A percentile compares a stretch with the other conserved stretches of the same genome.
Conservation (phyloP, 768 basidiomycete species). For the Mrakia hoshinonis region DNA sequence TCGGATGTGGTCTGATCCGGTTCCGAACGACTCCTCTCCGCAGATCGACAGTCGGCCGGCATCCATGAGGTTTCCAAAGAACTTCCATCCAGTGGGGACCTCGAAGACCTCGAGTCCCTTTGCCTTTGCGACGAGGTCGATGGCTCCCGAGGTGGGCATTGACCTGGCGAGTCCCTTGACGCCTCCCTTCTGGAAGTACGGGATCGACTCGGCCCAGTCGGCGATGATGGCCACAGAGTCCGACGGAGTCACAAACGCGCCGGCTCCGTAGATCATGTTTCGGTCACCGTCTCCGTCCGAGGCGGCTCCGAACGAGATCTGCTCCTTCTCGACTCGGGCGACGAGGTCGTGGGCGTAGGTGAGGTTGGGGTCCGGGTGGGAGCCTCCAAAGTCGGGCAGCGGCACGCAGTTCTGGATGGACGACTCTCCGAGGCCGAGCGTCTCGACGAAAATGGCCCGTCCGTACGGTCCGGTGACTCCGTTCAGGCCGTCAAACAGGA, state of each 20-base stretch:
- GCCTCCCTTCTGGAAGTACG: slow-evolving; percentile 50
- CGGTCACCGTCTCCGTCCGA: slow-evolving; percentile 96
- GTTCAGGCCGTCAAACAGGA: slow-evolving; percentile 91
- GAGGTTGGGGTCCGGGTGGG: slow-evolving; percentile 96
- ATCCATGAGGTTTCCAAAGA: slow-evolving; percentile 99
- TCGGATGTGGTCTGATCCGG: slow-evolving; percentile 98
- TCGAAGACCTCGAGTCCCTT: slow-evolving; percentile 90
- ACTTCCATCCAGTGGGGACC: slow-evolving; percentile 99
- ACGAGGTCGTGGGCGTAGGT: slow-evolving; percentile 94
- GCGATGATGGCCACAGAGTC: slow-evolving; percentile 99
- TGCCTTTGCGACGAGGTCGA: slow-evolving; percentile 89
- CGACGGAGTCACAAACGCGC: slow-evolving; percentile 94
- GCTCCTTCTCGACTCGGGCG: slow-evolving; percentile 73
- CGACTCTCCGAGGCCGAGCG: slow-evolving; percentile 66
- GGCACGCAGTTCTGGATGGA: slow-evolving; percentile 87
- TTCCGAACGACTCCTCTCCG: slow-evolving; percentile 98
- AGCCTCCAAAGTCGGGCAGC: slow-evolving; percentile 91
- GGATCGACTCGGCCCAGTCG: slow-evolving; percentile 62
- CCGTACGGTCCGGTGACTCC: slow-evolving; percentile 98
- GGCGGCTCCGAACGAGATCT: slow-evolving; percentile 88
- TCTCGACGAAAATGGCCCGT: slow-evolving; percentile 69
- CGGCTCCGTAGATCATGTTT: slow-evolving; percentile 99
- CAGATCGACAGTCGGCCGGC: slow-evolving; percentile 95
- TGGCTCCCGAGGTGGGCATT: slow-evolving; percentile 96
- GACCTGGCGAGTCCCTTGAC: slow-evolving; percentile 91